These are phyloP conservation scores for Thozetella sp. DNA, from an alignment of 495 filamentous ascomycete species.

Conservation along the genomic window DNA sequence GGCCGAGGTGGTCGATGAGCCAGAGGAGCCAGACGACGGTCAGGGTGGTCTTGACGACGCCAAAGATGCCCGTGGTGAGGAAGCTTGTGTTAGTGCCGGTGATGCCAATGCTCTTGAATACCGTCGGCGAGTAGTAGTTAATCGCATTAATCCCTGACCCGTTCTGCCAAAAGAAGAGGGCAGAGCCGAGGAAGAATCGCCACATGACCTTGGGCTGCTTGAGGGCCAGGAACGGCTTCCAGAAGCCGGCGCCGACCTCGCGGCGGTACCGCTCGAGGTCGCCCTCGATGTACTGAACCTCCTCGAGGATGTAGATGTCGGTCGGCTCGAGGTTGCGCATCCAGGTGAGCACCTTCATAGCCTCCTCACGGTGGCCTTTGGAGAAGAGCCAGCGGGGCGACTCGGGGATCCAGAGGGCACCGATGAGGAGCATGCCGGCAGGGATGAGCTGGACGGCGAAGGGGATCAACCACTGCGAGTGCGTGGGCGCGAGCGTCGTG, in stretches of 20 bases:
- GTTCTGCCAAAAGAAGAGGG: constrained; percentile 70
- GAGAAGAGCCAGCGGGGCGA: constrained; percentile 66
- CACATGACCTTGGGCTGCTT: constrained; percentile 50
- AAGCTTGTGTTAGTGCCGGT: constrained; percentile 47
- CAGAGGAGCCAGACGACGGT: constrained; percentile 62
- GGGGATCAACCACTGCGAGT: constrained; percentile 56
- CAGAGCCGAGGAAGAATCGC: constrained; percentile 67
- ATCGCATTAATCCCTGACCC: constrained; percentile 67
- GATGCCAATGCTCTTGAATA: constrained; percentile 63
- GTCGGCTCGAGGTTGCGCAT: constrained; percentile 59
- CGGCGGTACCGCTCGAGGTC: constrained; percentile 57
- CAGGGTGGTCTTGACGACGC: constrained; percentile 57
- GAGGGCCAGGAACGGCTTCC: constrained; percentile 66
- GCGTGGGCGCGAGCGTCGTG: constrained; percentile 40
- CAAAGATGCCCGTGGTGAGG: constrained; percentile 53
- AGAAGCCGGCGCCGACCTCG: constrained; percentile 64
- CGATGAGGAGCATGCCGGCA: constrained; percentile 47
- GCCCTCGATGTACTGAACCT: constrained; percentile 61
- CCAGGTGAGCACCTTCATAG: constrained; percentile 62
- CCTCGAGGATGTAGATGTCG: constrained; percentile 68
- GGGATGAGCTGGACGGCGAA: constrained; percentile 62
- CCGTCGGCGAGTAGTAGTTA: constrained; percentile 66
- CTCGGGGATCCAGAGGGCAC: constrained; percentile 56
- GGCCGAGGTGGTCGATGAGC: constrained; percentile 54
- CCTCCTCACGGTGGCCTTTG: constrained; percentile 55